Evolutionary conservation across 805 yeast genomes (phyloP).

Genomic region (Barnettozyma populi): DNA sequence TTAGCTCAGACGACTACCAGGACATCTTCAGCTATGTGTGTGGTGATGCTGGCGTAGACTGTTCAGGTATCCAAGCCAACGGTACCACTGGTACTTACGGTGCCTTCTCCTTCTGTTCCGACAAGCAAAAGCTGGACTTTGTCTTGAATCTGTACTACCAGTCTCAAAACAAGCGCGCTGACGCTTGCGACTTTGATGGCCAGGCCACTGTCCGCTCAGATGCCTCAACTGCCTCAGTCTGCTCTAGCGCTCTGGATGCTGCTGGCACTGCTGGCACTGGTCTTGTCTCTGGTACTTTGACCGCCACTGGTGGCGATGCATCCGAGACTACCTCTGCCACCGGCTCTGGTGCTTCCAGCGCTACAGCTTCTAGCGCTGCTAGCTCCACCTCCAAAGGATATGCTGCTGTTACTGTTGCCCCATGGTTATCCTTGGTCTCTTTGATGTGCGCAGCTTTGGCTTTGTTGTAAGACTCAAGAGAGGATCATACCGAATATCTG

Average conservation of each 20-base stretch:
- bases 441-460: constrained; percentile 33
- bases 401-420: constrained; percentile 21
- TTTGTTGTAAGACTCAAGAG: constrained; percentile 19
- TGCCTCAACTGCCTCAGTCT: constrained; percentile 46
- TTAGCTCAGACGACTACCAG: constrained; percentile 50
- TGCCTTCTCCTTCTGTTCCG: constrained; percentile 64
- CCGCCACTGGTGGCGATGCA: constrained; percentile 2
- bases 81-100: constrained; percentile 69
- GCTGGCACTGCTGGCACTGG: constrained; percentile 74
- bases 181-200: constrained; percentile 67
- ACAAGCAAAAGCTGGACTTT: constrained; percentile 60
- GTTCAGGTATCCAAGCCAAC: constrained; percentile 56
- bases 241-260: constrained; percentile 51
- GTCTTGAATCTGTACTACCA: constrained; percentile 61
- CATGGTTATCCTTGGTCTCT: constrained; percentile 26
- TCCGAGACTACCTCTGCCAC: not conserved
- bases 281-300: constrained; percentile 34
- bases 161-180: constrained; percentile 33
- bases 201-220: constrained; percentile 48
- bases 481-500: no score
- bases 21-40: constrained; percentile 57
- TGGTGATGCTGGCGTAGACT: constrained; percentile 51
- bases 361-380: constrained; percentile 4
- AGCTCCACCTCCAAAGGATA: constrained; percentile 11
- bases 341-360: constrained; percentile 13